Percentiles rank a stretch among this genome's conserved stretches.
Conservation (phyloP, 2,329 filamentous ascomycete genomes). For the Helotiales sp. region DNA sequence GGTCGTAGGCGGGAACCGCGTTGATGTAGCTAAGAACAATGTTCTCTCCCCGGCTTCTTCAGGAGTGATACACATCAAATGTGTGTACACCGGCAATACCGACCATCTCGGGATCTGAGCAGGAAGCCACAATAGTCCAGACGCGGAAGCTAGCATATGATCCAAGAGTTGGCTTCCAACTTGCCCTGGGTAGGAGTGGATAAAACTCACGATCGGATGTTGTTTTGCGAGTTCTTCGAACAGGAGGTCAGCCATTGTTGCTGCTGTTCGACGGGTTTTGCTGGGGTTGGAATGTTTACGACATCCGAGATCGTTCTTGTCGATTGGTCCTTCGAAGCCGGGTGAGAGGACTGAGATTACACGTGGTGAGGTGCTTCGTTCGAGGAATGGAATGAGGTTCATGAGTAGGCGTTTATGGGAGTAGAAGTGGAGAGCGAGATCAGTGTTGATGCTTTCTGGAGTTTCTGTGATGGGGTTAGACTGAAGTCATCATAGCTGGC, state of each 20-base stretch:
- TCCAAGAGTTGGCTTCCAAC: conserved; percentile 29
- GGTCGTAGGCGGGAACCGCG: conserved; percentile 29
- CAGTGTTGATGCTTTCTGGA: conserved; percentile 51
- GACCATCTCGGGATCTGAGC: conserved; percentile 14
- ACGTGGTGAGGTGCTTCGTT: conserved; percentile 45
- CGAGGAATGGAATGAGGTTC: conserved; percentile 56
- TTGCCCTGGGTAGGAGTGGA: conserved; percentile 39
- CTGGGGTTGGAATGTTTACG: conserved; percentile 35
- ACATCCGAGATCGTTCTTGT: conserved; percentile 43
- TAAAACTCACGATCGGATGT: conserved; percentile 42
- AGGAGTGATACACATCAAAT: conserved; percentile 23
- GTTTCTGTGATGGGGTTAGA: conserved; percentile 45
- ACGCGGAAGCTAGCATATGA: conserved; percentile 25
- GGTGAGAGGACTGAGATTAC: conserved; percentile 53
- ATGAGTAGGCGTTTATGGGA: conserved; percentile 53
- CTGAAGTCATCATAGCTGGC: not conserved
- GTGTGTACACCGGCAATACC: conserved; percentile 28
- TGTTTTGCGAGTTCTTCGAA: conserved; percentile 45
- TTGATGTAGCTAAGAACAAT: conserved; percentile 38
- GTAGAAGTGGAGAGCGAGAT: conserved; percentile 52
- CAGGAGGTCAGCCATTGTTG: conserved; percentile 48
- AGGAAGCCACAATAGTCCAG: conserved; percentile 20
- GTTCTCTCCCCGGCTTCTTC: conserved; percentile 38
- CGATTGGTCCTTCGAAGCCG: conserved; percentile 49
- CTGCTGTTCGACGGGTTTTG: conserved; percentile 43